Evolutionary conservation across 2,329 filamentous ascomycete genomes (phyloP).

Genomic region (Penicillium sp.): DNA sequence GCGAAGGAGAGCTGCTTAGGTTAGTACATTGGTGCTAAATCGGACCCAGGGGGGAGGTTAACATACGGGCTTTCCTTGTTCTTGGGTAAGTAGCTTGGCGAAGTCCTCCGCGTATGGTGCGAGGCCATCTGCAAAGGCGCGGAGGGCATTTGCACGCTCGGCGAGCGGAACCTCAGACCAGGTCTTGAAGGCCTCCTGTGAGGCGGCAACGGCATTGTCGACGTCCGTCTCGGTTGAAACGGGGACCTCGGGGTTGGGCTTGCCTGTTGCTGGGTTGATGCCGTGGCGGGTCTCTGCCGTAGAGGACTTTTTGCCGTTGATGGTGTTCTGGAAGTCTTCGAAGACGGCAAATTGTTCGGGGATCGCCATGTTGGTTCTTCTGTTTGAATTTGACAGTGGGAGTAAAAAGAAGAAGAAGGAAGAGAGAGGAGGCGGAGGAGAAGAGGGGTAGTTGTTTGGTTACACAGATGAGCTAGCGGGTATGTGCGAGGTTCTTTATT

Average conservation of each 20-base stretch:
- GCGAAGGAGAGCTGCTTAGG: conserved; percentile 28
- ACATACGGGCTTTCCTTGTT: conserved; percentile 45
- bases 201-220: conserved; percentile 56
- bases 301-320: conserved; percentile 55
- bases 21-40: background rate
- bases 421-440: too few species aligned
- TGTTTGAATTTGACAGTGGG: background rate
- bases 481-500: background rate
- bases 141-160: conserved; percentile 39
- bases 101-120: conserved; percentile 43
- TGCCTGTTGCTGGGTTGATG: conserved; percentile 57
- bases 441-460: too few species aligned
- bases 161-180: conserved; percentile 49
- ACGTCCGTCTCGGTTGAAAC: conserved; percentile 56
- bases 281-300: conserved; percentile 53
- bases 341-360: background rate
- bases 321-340: conserved; percentile 56
- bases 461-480: too few species aligned
- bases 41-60: background rate
- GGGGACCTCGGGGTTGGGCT: conserved; percentile 58
- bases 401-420: background rate
- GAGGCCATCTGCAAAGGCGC: conserved; percentile 40
- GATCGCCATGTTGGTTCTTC: conserved; percentile 1
- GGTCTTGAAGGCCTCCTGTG: conserved; percentile 52
- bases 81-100: conserved; percentile 45